Base-by-base conservation (phyloP, 192 early-diverging fungal species). In the Phlyctochytrium arcticum region DNA sequence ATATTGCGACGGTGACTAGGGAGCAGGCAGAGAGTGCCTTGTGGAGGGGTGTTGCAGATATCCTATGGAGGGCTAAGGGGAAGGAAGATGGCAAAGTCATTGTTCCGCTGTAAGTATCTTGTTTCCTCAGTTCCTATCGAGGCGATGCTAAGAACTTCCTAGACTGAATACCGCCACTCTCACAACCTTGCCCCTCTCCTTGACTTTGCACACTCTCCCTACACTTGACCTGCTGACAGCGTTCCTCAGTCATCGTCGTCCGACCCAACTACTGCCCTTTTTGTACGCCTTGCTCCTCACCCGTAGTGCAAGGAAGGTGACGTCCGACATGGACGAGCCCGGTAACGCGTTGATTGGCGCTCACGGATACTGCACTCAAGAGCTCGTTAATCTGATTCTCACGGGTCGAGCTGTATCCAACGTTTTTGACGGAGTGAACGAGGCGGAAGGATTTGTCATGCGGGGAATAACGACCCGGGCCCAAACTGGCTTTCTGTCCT, bases 331-430 rank as follows among this genome's bases (percentile, higher is more conserved):
- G 70, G 81, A 83, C 60, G 71, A 77, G 12, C 56, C 71, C 23
- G 59, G 50, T 10, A 57, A 48, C 27, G 53, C 65, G 5, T 44
- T 83, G 37, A 79, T 83, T 35, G 81, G 75, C 6, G 48, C 57
- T n/a, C 81, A 83, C 49, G 74, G 73, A 2, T 83, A 83, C 60
- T 83, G 81, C 59, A 83, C 81, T 4, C 79, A 80, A 64, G 81
- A 83, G 62, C 61, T 83, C 57, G 77, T 83, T 12, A 83, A 83
- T 55, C 53, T 83, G 27, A 50, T 78, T 34, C 42, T 80, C 10
- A 60, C 69, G 15, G 81, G 81, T 0, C 54, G 75, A 55, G 81
- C 81, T 2, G 66, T 60, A 2, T 80, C 79, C 10, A 82, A 83
- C 56, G 68, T 76, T 9, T 72, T 73, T 64, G 79, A 83, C 56